Conservation (phyloP, 2,329 filamentous ascomycete genomes). For the Cylindrodendrum hubeiense region DNA sequence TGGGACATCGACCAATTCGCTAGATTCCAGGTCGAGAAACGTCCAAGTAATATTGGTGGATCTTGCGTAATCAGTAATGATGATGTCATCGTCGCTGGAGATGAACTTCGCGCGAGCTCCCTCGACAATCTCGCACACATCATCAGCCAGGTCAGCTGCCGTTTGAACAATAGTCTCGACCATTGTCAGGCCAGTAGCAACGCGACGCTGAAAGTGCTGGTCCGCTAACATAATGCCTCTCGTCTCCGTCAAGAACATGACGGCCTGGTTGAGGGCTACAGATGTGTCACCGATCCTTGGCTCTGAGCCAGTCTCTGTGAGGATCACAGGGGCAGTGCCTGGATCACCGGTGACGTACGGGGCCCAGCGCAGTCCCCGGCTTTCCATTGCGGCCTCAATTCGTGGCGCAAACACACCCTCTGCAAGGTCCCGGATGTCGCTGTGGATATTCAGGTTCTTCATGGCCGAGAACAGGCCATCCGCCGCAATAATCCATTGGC, state of each 20-base stretch:
- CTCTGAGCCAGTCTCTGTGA: conserved; percentile 43
- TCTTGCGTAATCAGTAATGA: conserved; percentile 39
- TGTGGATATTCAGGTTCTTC: conserved; percentile 47
- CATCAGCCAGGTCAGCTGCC: conserved; percentile 36
- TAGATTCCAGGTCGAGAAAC: conserved; percentile 42
- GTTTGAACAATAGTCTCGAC: conserved; percentile 42
- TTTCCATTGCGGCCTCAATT: conserved; percentile 40
- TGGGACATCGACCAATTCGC: conserved; percentile 37
- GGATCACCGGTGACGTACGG: conserved; percentile 42
- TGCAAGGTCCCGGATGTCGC: conserved; percentile 41
- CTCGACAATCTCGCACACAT: conserved; percentile 37
- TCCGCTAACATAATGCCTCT: conserved; percentile 46
- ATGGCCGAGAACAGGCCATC: conserved; percentile 44
- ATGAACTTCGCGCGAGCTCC: conserved; percentile 39
- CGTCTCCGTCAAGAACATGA: conserved; percentile 44
- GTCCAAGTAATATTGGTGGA: conserved; percentile 42
- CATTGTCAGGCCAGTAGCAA: conserved; percentile 43
- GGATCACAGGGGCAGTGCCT: conserved; percentile 30
- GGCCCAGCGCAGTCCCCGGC: conserved; percentile 38
- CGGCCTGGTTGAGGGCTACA: conserved; percentile 39
- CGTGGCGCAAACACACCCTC: conserved; percentile 35
- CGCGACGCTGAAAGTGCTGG: conserved; percentile 50
- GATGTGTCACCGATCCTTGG: conserved; percentile 43
- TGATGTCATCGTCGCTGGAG: conserved; percentile 39
- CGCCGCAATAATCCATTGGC: conserved; percentile 39